Conservation (phyloP, 805 yeast species). For the Alloascoidea africana region DNA sequence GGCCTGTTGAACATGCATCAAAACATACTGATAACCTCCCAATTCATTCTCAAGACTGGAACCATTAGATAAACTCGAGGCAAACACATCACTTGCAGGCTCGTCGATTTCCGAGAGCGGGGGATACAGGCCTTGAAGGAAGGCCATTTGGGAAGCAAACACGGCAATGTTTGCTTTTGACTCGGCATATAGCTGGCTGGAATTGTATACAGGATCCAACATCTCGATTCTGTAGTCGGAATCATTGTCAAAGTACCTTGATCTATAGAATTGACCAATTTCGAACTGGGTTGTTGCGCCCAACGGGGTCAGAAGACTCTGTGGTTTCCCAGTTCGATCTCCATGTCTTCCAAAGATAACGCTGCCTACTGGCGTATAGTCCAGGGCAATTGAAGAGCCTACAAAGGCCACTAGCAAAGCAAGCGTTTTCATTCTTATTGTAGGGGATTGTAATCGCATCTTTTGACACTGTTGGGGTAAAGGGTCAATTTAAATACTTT, state of each 20-base stretch:
- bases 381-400: too few relatives aligned
- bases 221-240: constrained; percentile 12
- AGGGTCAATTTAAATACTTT: too few relatives aligned
- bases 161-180: constrained; percentile 22
- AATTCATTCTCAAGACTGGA: constrained; percentile 22
- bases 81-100: constrained; percentile 8
- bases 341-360: constrained; percentile 34
- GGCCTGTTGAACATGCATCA: constrained; percentile 20
- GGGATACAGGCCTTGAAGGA: constrained; percentile 33
- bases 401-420: too few relatives aligned
- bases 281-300: constrained; percentile 24
- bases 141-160: constrained; percentile 25
- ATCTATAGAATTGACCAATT: constrained; percentile 25
- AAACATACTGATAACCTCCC: constrained; percentile 31
- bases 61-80: constrained; percentile 24
- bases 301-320: constrained; percentile 24
- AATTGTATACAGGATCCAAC: constrained; percentile 16
- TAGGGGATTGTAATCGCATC: too few relatives aligned
- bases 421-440: too few relatives aligned
- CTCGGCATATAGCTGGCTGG: constrained; percentile 22
- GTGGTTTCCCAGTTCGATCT: constrained; percentile 32
- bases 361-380: constrained; percentile 22
- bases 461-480: too few relatives aligned
- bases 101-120: constrained; percentile 18
- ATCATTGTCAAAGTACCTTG: constrained; percentile 26